phyloP scores from a whole-genome alignment of 2,329 filamentous ascomycete species.

The Pseudocercospora crystallina region DNA sequence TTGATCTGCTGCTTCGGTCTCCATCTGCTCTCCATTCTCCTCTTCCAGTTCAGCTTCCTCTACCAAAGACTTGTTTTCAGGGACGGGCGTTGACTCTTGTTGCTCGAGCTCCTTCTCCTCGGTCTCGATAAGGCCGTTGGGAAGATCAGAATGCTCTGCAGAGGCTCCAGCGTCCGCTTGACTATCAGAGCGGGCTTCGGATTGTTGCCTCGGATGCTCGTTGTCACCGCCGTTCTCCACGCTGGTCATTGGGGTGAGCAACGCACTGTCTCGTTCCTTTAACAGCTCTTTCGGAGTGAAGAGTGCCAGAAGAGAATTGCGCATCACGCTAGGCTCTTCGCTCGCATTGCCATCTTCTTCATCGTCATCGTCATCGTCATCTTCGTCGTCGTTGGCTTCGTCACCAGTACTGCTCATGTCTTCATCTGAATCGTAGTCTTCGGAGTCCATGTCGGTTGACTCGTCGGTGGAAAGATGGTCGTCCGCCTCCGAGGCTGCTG shows the following conservation, averaged over 20 bases:
- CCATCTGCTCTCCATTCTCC: slow-evolving; percentile 26
- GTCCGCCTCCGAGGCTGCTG: slow-evolving; percentile 33
- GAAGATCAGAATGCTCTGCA: background rate
- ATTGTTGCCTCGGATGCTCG: slow-evolving; percentile 20
- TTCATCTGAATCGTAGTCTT: slow-evolving; percentile 37
- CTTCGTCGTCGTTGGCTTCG: slow-evolving; percentile 33
- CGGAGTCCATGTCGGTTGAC: slow-evolving; percentile 39
- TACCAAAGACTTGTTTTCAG: no score
- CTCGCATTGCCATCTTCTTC: slow-evolving; percentile 25
- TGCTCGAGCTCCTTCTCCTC: slow-evolving; percentile 27
- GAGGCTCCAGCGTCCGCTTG: slow-evolving; percentile 18
- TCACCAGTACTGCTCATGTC: slow-evolving; percentile 38
- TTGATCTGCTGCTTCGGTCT: slow-evolving; percentile 22
- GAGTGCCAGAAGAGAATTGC: slow-evolving; percentile 30
- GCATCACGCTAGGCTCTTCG: slow-evolving; percentile 16
- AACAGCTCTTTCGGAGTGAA: slow-evolving; percentile 27
- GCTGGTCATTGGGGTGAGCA: slow-evolving; percentile 35
- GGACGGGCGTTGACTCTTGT: no score
- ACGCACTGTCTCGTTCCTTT: slow-evolving; percentile 28
- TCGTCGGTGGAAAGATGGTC: slow-evolving; percentile 39
- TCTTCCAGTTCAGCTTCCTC: background rate
- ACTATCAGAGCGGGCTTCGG: slow-evolving; percentile 20
- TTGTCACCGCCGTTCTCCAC: slow-evolving; percentile 30
- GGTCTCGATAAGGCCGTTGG: slow-evolving; percentile 8
- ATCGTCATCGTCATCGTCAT: slow-evolving; percentile 30